Conservation (phyloP, 768 basidiomycete species). For the Cystobasidium onofrii region DNA sequence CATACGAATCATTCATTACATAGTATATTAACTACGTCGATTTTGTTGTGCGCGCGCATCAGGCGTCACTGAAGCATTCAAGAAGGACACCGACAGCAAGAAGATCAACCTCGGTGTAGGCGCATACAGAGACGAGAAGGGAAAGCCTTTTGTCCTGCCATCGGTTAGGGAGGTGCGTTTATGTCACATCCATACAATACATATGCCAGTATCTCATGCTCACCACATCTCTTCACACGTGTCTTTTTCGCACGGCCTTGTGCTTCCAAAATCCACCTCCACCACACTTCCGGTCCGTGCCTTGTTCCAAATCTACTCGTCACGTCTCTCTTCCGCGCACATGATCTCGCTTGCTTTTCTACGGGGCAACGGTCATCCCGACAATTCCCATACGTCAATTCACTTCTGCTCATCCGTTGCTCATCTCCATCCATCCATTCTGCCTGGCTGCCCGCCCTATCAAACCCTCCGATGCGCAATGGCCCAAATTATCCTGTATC, state of each 20-base stretch:
- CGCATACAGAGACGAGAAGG: slow-evolving; percentile 78
- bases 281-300: slow-evolving; percentile 9
- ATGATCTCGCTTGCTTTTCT: not conserved
- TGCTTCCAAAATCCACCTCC: slow-evolving; percentile 6
- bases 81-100: slow-evolving; percentile 61
- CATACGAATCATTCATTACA: too few relatives aligned
- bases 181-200: not conserved
- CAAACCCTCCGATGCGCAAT: not conserved
- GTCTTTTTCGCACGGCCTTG: slow-evolving; percentile 24
- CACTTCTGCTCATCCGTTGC: not conserved
- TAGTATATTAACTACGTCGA: not conserved
- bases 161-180: slow-evolving; percentile 70
- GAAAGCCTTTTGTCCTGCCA: slow-evolving; percentile 84
- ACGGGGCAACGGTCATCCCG: not conserved
- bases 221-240: not conserved
- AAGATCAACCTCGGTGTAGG: slow-evolving; percentile 92
- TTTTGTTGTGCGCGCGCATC: too few relatives aligned
- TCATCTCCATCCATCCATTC: not conserved
- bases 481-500: not conserved
- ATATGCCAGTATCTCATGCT: not conserved
- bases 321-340: not conserved
- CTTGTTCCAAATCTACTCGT: not conserved
- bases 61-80: slow-evolving; percentile 70
- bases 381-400: not conserved
- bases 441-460: not conserved